A percentile compares a stretch with the other conserved stretches of the same genome.
Conservation (phyloP, 1,284 basidiomycete genomes). For the Exsudoporus floridanus region DNA sequence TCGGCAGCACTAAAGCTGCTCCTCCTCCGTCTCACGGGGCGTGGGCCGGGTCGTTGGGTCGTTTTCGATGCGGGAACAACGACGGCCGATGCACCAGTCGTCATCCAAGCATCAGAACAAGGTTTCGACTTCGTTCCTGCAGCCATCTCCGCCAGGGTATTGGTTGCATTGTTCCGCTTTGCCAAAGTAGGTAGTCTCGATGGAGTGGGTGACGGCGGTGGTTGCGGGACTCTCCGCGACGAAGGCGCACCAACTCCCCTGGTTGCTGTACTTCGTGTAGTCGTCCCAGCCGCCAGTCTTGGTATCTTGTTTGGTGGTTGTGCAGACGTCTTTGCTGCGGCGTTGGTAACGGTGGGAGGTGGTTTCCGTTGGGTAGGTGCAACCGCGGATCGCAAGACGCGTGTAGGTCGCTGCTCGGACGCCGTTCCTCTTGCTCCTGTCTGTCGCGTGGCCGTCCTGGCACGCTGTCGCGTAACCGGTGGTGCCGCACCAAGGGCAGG, state of each 20-base stretch:
- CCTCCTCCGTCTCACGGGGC: constrained; percentile 66
- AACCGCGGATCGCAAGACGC: constrained; percentile 71
- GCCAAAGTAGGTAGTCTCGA: constrained; percentile 71
- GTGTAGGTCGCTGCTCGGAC: constrained; percentile 68
- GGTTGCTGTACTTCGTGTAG: constrained; percentile 34
- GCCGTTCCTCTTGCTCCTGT: constrained; percentile 49
- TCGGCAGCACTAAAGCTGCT: constrained; percentile 83
- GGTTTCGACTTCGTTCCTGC: constrained; percentile 35
- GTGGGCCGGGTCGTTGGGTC: constrained; percentile 61
- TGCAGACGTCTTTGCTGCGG: constrained; percentile 33
- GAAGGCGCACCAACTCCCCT: constrained; percentile 46
- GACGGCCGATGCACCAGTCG: constrained; percentile 63
- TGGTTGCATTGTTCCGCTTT: constrained; percentile 52
- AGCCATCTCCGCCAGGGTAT: constrained; percentile 53
- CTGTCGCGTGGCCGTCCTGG: constrained; percentile 45
- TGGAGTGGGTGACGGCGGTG: constrained; percentile 60
- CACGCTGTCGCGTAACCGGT: constrained; percentile 39
- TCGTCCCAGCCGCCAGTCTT: constrained; percentile 58
- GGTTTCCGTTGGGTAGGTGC: constrained; percentile 36
- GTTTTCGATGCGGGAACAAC: constrained; percentile 67
- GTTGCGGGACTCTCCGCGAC: constrained; percentile 39
- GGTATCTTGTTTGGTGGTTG: constrained; percentile 76
- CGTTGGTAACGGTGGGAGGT: constrained; percentile 42
- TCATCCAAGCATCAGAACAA: constrained; percentile 67
- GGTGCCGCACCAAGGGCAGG: constrained; percentile 58